Evolutionary conservation across 768 basidiomycete genomes (phyloP).

Genomic region (Mycena amicta): DNA sequence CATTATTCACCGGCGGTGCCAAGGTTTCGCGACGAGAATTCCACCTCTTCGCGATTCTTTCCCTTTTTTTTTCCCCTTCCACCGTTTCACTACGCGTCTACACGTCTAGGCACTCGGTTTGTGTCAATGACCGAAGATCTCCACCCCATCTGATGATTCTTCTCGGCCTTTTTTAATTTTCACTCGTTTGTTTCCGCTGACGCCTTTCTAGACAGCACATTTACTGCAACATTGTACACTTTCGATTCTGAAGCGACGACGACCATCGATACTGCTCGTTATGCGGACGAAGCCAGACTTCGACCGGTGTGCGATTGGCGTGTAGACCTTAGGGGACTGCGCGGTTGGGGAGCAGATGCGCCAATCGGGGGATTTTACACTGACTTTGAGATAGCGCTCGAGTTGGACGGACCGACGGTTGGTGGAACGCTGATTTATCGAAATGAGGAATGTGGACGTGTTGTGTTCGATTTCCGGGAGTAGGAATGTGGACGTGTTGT

Average conservation of each 20-base stretch:
- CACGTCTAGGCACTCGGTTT: too few relatives aligned
- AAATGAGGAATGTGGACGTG: conserved; percentile 80
- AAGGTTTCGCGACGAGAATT: too few relatives aligned
- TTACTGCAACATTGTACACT: conserved; percentile 62
- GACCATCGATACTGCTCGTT: conserved; percentile 43
- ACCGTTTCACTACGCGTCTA: too few relatives aligned
- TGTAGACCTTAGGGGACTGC: conserved; percentile 47
- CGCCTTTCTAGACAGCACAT: conserved; percentile 46
- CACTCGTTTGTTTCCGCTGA: neutral
- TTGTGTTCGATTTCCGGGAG: conserved; percentile 34
- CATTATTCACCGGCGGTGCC: too few relatives aligned
- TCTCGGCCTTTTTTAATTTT: neutral
- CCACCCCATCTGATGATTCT: neutral
- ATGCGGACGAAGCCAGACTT: conserved; percentile 55
- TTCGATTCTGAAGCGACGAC: conserved; percentile 37
- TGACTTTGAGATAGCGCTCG: conserved; percentile 83
- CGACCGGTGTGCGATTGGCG: neutral
- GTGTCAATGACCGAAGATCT: neutral
- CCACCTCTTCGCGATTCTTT: too few relatives aligned
- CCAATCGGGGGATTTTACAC: conserved; percentile 27
- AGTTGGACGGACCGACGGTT: conserved; percentile 85
- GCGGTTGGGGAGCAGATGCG: conserved; percentile 61
- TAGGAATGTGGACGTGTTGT: conserved; percentile 73
- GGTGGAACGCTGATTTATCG: conserved; percentile 78
- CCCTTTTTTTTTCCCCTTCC: too few relatives aligned